A percentile compares a stretch with the other conserved stretches of the same genome.
These are phyloP conservation scores for Myriosclerotinia duriaeana DNA, from an alignment of 2,329 filamentous ascomycete species.

Conservation along the genomic window DNA sequence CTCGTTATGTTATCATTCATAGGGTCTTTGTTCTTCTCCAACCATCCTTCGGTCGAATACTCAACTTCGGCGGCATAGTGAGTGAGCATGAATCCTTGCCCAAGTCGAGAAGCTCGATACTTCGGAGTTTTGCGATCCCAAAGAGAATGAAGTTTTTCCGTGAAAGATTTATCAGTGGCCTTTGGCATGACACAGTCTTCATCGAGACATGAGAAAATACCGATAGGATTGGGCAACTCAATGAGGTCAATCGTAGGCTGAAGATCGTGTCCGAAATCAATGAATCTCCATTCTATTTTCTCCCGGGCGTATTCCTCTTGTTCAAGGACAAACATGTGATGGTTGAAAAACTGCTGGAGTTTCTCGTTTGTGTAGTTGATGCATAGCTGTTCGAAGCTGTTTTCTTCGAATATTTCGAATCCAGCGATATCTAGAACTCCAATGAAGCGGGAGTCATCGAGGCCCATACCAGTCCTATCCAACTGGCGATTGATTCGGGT, in stretches of 20 bases:
- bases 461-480: constrained; percentile 76
- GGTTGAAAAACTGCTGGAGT: constrained; percentile 98
- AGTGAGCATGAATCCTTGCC: constrained; percentile 90
- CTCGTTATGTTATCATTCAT: constrained; percentile 95
- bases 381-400: constrained; percentile 98
- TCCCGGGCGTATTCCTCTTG: constrained; percentile 97
- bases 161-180: constrained; percentile 94
- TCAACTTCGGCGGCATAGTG: constrained; percentile 98
- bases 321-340: constrained; percentile 99
- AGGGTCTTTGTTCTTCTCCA: constrained; percentile 99
- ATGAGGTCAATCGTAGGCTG: constrained; percentile 98
- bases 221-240: constrained; percentile 92
- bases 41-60: constrained; percentile 90
- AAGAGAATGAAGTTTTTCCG: constrained; percentile 91
- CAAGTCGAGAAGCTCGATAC: constrained; percentile 83
- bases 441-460: constrained; percentile 92
- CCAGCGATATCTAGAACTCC: constrained; percentile 98
- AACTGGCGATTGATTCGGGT: constrained; percentile 88
- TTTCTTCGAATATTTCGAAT: constrained; percentile 97
- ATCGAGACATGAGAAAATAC: constrained; percentile 96
- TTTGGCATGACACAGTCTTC: constrained; percentile 99
- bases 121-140: constrained; percentile 97
- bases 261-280: constrained; percentile 94
- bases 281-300: constrained; percentile 99
- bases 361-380: constrained; percentile 99